Base-by-base conservation (phyloP, 2,329 filamentous ascomycete genomes). In the Colletotrichum horii region DNA sequence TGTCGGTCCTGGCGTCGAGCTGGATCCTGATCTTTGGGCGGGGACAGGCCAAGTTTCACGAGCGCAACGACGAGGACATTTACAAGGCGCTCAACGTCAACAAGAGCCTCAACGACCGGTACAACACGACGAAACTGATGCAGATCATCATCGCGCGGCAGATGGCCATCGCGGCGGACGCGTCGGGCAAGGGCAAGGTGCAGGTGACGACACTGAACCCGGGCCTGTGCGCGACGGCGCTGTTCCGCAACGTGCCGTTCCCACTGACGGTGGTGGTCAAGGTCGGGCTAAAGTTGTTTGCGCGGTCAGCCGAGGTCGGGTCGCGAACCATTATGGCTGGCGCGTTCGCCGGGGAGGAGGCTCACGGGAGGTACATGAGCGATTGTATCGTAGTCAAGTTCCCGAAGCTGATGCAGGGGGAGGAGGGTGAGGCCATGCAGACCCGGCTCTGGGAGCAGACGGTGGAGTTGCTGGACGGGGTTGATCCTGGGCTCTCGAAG, bases 391-490 rank as follows among this genome's bases (percentile, higher is more conserved):
- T 84, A 22, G 74, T 78, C 34, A 58, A 65, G 28, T 77, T 78
- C 64, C 80, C 82, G 7, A 66, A 70, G 12, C 52, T 76, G 8
- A 81, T 84, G 79, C 68, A 78, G 8, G 81, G 86, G 7, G 80
- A 83, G 7, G 82, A 86, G 38, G 88, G 87, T 1, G 78, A 79
- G 48, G 69, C 80, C 67, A 74, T 81, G 69, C 85, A 85, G 73
- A 78, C 80, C 61, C 84, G 80, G 73, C 79, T 88, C 4, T 89
- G 84, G 79, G 81, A 78, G 19, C 87, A 90, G 81, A 76, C 89
- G 77, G 62, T 85, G 76, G 83, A 78, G 14, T 80, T 87, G 24
- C 70, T 90, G 34, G 87, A 89, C 66, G 81, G 67, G 4, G 83
- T 89, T 36, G 82, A 87, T 75, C 84, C 85, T 1, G 85, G 85